These are phyloP conservation scores for Leccinellum rugosiceps DNA, from an alignment of 768 basidiomycete species.

Conservation along the genomic window DNA sequence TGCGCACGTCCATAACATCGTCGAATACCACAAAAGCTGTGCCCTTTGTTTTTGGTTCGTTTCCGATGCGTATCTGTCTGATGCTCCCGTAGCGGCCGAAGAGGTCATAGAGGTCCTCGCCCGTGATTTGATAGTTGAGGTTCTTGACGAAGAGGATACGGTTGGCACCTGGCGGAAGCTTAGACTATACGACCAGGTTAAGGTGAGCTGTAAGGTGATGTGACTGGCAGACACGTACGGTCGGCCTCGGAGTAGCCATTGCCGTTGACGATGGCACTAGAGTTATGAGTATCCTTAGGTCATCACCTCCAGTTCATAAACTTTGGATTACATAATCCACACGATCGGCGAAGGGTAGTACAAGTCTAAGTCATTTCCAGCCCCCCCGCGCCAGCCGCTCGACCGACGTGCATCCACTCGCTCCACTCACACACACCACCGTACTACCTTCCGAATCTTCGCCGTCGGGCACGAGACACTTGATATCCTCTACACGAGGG, in stretches of 20 bases:
- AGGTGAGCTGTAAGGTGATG: not conserved
- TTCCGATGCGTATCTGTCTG: conserved; percentile 92
- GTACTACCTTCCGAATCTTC: conserved; percentile 51
- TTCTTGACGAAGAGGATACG: conserved; percentile 93
- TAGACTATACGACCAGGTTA: conserved; percentile 46
- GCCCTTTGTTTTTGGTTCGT: conserved; percentile 87
- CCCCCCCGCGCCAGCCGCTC: conserved; percentile 40
- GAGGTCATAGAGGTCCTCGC: conserved; percentile 93
- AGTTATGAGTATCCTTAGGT: not conserved
- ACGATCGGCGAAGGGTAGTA: not conserved
- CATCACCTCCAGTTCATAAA: not conserved
- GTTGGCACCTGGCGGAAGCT: conserved; percentile 90
- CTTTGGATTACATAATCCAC: conserved; percentile 19
- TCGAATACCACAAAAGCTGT: conserved; percentile 97
- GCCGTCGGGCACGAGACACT: conserved; percentile 68
- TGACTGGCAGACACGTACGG: conserved; percentile 38
- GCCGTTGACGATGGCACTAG: conserved; percentile 2
- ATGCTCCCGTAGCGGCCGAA: conserved; percentile 98
- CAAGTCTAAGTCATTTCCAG: conserved; percentile 7
- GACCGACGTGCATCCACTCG: conserved; percentile 58
- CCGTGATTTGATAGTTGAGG: conserved; percentile 87
- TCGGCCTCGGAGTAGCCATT: conserved; percentile 71
- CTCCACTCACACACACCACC: conserved; percentile 67
- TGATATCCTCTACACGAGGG: conserved; percentile 71
- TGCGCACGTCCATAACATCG: conserved; percentile 89